These are phyloP conservation scores for Cudoniella acicularis DNA, from an alignment of 495 filamentous ascomycete genomes.

Conservation along the genomic window DNA sequence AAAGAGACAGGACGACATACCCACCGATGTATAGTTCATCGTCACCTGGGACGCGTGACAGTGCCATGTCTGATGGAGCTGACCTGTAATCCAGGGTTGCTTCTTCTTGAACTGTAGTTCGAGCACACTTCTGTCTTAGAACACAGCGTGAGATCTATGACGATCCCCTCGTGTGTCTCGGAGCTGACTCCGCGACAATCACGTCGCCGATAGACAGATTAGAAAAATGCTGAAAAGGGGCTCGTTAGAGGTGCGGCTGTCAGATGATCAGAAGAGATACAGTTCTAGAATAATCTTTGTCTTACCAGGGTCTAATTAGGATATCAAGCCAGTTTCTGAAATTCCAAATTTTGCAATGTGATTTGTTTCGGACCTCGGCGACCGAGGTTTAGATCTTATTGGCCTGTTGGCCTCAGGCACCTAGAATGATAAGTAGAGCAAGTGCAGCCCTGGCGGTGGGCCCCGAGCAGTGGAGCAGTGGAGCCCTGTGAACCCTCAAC, in stretches of 20 bases:
- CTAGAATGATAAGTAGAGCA: too few relatives aligned
- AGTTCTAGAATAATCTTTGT: neutral
- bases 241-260: too few relatives aligned
- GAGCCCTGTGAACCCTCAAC: neutral
- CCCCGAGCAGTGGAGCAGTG: neutral
- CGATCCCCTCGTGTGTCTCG: neutral
- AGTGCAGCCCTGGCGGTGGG: neutral
- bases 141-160: too few relatives aligned
- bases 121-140: neutral
- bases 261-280: neutral
- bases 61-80: constrained; percentile 21
- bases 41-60: constrained; percentile 57
- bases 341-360: neutral
- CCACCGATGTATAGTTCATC: constrained; percentile 80
- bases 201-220: too few relatives aligned
- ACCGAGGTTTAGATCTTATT: neutral
- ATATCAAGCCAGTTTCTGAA: neutral
- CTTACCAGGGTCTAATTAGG: neutral
- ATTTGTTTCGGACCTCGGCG: neutral
- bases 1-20: constrained; percentile 46
- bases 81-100: constrained; percentile 24
- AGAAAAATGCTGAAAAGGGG: too few relatives aligned
- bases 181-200: too few relatives aligned
- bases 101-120: neutral
- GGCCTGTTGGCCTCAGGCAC: too few relatives aligned